phyloP scores from a whole-genome alignment of 2,329 filamentous ascomycete genomes.

The Didymella pomorum region DNA sequence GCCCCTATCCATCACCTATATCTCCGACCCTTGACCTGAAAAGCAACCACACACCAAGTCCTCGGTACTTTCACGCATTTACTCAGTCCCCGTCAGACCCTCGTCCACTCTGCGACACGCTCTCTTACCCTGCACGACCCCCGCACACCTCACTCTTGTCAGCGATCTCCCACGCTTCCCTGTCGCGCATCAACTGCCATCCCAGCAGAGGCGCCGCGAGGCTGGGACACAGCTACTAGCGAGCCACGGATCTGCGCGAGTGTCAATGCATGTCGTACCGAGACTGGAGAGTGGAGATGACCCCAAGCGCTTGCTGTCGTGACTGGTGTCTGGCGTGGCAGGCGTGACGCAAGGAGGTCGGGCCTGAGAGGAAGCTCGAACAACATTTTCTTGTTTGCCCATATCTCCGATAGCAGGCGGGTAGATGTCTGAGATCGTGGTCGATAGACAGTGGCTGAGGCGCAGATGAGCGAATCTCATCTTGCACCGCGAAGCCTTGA shows the following conservation, averaged over 20 bases:
- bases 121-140: not conserved
- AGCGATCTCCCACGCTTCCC: slow-evolving; percentile 16
- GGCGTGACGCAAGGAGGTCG: slow-evolving; percentile 3
- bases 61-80: not conserved
- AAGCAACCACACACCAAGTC: slow-evolving; percentile 2
- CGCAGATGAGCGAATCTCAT: not conserved
- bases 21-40: not conserved
- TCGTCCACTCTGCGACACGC: not conserved
- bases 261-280: slow-evolving; percentile 15
- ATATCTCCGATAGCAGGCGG: not conserved
- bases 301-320: slow-evolving; percentile 6
- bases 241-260: slow-evolving; percentile 11
- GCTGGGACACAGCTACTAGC: slow-evolving; percentile 12
- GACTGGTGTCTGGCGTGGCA: not conserved
- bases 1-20: not conserved
- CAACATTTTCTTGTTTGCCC: slow-evolving; percentile 5
- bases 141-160: not conserved
- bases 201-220: slow-evolving; percentile 5
- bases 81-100: not conserved
- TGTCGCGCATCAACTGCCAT: slow-evolving; percentile 12
- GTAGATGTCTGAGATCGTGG: not conserved
- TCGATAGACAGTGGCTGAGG: not conserved
- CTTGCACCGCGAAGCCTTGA: not conserved
- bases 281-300: slow-evolving; percentile 7
- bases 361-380: not conserved